phyloP scores from a whole-genome alignment of 768 basidiomycete genomes.

The Albatrellus ellisii region DNA sequence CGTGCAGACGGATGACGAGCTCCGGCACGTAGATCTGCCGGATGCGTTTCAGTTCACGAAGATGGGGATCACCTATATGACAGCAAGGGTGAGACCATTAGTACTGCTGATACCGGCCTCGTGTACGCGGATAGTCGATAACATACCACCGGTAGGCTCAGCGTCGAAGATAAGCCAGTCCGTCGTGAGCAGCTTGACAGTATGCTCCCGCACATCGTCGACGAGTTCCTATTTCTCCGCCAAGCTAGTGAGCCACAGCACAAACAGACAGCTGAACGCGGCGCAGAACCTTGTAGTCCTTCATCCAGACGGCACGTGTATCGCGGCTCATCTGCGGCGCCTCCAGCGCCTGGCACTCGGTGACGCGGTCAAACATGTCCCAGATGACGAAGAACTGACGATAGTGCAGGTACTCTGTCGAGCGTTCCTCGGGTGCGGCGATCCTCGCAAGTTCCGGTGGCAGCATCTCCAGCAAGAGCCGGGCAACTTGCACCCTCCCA shows the following conservation, averaged over 20 bases:
- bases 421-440: conserved; percentile 53
- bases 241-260: too few relatives aligned
- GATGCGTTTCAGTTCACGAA: conserved; percentile 62
- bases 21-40: conserved; percentile 86
- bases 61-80: conserved; percentile 43
- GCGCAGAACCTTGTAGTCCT: conserved; percentile 43
- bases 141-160: conserved; percentile 16
- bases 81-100: conserved; percentile 2
- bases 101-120: background rate
- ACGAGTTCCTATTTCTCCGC: conserved; percentile 33
- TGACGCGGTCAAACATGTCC: conserved; percentile 49
- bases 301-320: conserved; percentile 44
- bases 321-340: conserved; percentile 46
- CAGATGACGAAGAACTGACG: conserved; percentile 69
- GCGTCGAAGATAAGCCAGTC: conserved; percentile 63
- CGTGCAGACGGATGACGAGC: conserved; percentile 75
- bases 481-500: conserved; percentile 64
- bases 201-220: conserved; percentile 49
- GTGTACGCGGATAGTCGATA: too few relatives aligned
- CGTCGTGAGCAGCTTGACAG: conserved; percentile 57
- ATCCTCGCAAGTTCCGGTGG: conserved; percentile 52
- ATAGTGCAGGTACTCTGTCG: conserved; percentile 69
- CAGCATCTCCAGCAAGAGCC: conserved; percentile 40
- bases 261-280: background rate
- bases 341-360: conserved; percentile 46